These are phyloP conservation scores for Encephalitozoon hellem DNA, from an alignment of 371 early-diverging fungal species.

Conservation along the genomic window DNA sequence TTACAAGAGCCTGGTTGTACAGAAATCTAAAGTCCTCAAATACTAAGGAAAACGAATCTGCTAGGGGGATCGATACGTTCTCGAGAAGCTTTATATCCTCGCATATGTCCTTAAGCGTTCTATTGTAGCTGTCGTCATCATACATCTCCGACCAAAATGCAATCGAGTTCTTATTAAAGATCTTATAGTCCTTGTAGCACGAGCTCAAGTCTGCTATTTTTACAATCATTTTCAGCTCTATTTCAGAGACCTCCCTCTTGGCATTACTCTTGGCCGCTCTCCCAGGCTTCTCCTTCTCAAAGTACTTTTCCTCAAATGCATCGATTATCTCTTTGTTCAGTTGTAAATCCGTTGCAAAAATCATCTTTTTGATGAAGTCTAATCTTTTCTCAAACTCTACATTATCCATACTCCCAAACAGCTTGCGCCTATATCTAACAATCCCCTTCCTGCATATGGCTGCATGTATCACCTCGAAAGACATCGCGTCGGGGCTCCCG, in stretches of 20 bases:
- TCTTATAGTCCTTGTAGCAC: conserved; percentile 6
- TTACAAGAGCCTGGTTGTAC: neutral
- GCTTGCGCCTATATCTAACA: neutral
- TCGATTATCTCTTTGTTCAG: neutral
- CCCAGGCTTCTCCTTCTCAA: neutral
- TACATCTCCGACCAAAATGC: conserved; percentile 8
- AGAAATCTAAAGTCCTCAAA: conserved; percentile 25
- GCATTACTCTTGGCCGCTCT: neutral
- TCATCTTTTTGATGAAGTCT: neutral
- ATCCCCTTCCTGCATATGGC: neutral
- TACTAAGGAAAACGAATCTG: conserved; percentile 6
- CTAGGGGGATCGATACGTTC: conserved; percentile 1
- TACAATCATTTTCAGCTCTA: conserved; percentile 20
- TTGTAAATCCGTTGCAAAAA: conserved; percentile 13
- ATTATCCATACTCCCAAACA: neutral
- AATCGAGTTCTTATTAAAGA: neutral
- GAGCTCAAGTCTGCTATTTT: conserved; percentile 20
- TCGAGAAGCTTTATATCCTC: conserved; percentile 7
- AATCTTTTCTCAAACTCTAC: neutral
- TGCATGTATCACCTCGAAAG: neutral
- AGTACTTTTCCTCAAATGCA: conserved; percentile 7
- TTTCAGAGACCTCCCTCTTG: neutral
- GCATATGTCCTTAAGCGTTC: neutral
- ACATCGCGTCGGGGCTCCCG: neutral
- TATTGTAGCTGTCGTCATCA: neutral